phyloP scores from a whole-genome alignment of 192 early-diverging fungal species.

The Lobosporangium transversale region DNA sequence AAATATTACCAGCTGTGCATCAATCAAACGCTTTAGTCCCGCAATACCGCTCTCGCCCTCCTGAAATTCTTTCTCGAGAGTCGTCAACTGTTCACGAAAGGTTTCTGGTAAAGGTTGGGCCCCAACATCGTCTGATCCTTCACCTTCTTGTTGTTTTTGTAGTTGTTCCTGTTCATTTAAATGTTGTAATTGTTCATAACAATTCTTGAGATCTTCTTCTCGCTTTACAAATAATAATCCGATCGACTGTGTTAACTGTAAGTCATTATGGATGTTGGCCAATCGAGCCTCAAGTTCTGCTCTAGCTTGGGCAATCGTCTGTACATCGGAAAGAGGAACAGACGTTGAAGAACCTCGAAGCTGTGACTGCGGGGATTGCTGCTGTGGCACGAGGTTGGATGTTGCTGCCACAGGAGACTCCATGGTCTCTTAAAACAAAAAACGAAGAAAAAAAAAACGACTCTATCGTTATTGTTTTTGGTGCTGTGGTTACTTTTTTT shows the following conservation, averaged over 20 bases:
- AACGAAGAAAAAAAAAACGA: too few species aligned
- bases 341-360: constrained; percentile 2
- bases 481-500: not conserved
- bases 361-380: constrained; percentile 5
- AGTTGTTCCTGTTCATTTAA: constrained; percentile 10
- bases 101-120: constrained; percentile 30
- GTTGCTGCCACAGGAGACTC: constrained; percentile 19
- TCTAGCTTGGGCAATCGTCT: constrained; percentile 37
- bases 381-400: constrained; percentile 16
- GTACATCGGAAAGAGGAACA: constrained; percentile 9
- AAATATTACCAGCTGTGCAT: constrained; percentile 45
- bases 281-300: constrained; percentile 43
- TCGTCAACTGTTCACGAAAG: constrained; percentile 32
- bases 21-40: constrained; percentile 34
- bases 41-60: constrained; percentile 41
- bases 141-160: not conserved
- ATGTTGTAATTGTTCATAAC: constrained; percentile 33
- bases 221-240: constrained; percentile 48
- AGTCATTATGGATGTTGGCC: constrained; percentile 39
- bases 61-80: constrained; percentile 42
- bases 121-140: not conserved
- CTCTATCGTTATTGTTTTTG: not conserved
- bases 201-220: constrained; percentile 45
- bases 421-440: constrained; percentile 14
- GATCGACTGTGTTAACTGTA: constrained; percentile 47